Conservation (phyloP, 2,329 filamentous ascomycete genomes). For the Thielaviopsis populi region DNA sequence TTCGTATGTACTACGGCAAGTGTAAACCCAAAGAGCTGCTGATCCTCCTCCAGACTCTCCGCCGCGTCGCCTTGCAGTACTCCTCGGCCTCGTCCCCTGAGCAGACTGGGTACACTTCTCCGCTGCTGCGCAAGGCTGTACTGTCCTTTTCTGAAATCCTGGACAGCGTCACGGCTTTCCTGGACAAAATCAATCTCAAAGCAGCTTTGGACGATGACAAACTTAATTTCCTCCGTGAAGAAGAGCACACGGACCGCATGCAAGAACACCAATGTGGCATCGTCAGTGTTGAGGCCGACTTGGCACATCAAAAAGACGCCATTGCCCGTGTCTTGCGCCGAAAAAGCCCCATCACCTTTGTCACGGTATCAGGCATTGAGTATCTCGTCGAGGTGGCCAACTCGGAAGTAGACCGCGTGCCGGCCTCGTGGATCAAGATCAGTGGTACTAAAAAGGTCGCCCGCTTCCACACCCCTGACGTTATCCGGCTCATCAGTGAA, state of each 20-base stretch:
- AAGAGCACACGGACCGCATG: slow-evolving; percentile 78
- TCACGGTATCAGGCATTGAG: slow-evolving; percentile 78
- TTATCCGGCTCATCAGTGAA: slow-evolving; percentile 67
- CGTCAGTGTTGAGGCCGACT: slow-evolving; percentile 76
- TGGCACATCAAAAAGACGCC: slow-evolving; percentile 57
- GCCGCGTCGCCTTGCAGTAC: slow-evolving; percentile 67
- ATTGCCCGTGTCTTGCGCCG: slow-evolving; percentile 60
- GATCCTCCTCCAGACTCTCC: slow-evolving; percentile 68
- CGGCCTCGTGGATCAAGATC: slow-evolving; percentile 88
- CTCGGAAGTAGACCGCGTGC: slow-evolving; percentile 65
- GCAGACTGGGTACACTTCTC: slow-evolving; percentile 58
- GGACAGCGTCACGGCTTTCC: slow-evolving; percentile 54
- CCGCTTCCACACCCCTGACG: slow-evolving; percentile 86
- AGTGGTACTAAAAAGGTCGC: slow-evolving; percentile 86
- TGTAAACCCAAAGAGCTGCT: slow-evolving; percentile 82
- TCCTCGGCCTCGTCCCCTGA: slow-evolving; percentile 46
- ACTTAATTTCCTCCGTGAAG: slow-evolving; percentile 81
- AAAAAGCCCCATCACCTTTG: slow-evolving; percentile 56
- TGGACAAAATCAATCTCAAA: slow-evolving; percentile 72
- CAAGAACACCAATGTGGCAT: slow-evolving; percentile 81
- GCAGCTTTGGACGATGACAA: slow-evolving; percentile 82
- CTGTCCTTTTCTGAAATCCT: slow-evolving; percentile 62
- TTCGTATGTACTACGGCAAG: slow-evolving; percentile 95
- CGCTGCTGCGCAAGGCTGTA: slow-evolving; percentile 55
- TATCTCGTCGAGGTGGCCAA: slow-evolving; percentile 90